These are phyloP conservation scores for Bretziella fagacearum DNA, from an alignment of 2,329 filamentous ascomycete species.

Conservation along the genomic window DNA sequence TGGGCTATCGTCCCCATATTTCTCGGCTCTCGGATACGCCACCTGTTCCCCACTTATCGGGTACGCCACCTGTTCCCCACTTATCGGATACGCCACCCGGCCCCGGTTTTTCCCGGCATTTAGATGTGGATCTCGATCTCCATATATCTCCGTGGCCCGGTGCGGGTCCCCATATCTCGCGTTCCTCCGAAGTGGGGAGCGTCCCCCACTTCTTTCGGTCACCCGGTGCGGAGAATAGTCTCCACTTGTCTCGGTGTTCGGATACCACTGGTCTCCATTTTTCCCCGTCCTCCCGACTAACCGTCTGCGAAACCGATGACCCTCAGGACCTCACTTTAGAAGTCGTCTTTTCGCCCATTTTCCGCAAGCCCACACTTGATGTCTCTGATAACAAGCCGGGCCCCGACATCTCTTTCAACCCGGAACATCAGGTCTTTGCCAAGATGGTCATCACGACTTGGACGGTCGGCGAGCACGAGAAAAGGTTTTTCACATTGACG, in stretches of 20 bases:
- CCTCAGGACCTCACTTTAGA: conserved; percentile 10
- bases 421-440: conserved; percentile 34
- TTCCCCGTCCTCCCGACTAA: neutral
- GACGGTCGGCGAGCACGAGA: conserved; percentile 44
- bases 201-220: too few species aligned
- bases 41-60: neutral
- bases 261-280: neutral
- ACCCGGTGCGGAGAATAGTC: too few species aligned
- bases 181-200: too few species aligned
- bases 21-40: neutral
- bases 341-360: conserved; percentile 8
- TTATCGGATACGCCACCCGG: too few species aligned
- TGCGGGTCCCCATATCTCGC: too few species aligned
- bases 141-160: too few species aligned
- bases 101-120: too few species aligned
- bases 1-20: neutral
- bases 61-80: too few species aligned
- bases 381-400: neutral
- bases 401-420: conserved; percentile 17
- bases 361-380: neutral
- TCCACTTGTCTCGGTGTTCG: too few species aligned
- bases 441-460: conserved; percentile 66
- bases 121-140: too few species aligned
- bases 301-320: conserved; percentile 7
- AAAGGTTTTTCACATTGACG: conserved; percentile 56